Percentiles rank a stretch among this genome's conserved stretches.
phyloP scores from a whole-genome alignment of 2,329 filamentous ascomycete species.

The Ceratocystis albifundus region DNA sequence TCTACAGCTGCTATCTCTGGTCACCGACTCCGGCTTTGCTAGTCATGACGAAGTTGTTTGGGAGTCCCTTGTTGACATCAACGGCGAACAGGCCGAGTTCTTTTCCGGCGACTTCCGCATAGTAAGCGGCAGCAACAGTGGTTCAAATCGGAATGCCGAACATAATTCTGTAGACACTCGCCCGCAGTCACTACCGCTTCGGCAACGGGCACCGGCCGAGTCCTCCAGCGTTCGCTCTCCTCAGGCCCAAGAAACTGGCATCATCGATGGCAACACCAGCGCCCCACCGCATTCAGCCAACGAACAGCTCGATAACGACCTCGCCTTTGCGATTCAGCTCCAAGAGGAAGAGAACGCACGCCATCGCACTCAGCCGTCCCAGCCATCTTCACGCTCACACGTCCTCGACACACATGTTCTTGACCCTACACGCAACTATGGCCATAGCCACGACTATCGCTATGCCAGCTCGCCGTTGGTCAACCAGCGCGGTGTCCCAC shows the following conservation, averaged over 20 bases:
- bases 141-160: no score
- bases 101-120: constrained; percentile 82
- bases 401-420: constrained; percentile 29
- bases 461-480: constrained; percentile 1
- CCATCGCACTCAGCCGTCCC: constrained; percentile 44
- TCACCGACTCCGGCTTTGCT: constrained; percentile 87
- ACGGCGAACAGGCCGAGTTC: constrained; percentile 69
- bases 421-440: not conserved
- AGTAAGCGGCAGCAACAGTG: constrained; percentile 37
- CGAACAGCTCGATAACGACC: constrained; percentile 70
- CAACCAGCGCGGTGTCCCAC: constrained; percentile 19
- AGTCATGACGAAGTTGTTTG: constrained; percentile 85
- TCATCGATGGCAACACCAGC: not conserved
- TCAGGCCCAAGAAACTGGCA: constrained; percentile 9
- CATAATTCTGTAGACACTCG: not conserved
- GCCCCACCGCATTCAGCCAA: constrained; percentile 45
- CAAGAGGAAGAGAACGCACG: constrained; percentile 88
- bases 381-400: constrained; percentile 35
- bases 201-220: not conserved
- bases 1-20: constrained; percentile 64
- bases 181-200: not conserved
- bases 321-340: constrained; percentile 80
- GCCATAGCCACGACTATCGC: not conserved
- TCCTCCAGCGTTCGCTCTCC: not conserved
- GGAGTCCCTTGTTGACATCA: constrained; percentile 86